A percentile compares a stretch with the other conserved stretches of the same genome.
Evolutionary conservation across 345 rosid genomes (phyloP).

Genomic region (Toxicodendron radicans): DNA sequence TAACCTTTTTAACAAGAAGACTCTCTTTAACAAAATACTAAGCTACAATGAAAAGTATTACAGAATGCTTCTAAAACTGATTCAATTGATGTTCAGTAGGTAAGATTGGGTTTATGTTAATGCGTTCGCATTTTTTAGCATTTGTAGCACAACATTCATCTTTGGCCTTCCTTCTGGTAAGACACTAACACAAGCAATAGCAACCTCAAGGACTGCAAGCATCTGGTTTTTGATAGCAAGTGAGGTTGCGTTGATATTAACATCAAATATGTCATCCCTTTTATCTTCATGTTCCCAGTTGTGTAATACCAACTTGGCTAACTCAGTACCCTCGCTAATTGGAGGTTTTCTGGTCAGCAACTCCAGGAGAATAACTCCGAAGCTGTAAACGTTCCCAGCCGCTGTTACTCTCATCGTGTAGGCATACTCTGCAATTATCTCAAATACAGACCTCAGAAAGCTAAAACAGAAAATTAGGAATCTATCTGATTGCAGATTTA

Average conservation of each 20-base stretch:
- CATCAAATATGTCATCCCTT: conserved; percentile 66
- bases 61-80: too few species aligned
- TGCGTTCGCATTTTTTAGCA: conserved; percentile 34
- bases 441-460: background rate
- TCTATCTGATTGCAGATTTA: too few species aligned
- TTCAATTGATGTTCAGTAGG: too few species aligned
- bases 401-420: conserved; percentile 80
- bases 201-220: conserved; percentile 71
- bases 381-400: conserved; percentile 77
- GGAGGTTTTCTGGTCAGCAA: conserved; percentile 79
- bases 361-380: conserved; percentile 76
- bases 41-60: too few species aligned
- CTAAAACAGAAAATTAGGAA: background rate
- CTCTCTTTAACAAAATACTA: too few species aligned
- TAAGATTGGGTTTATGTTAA: too few species aligned
- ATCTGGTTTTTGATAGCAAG: conserved; percentile 57
- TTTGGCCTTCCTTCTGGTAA: conserved; percentile 72
- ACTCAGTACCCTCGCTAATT: conserved; percentile 65
- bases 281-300: conserved; percentile 45
- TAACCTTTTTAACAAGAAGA: too few species aligned
- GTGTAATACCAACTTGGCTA: conserved; percentile 75
- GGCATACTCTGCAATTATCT: conserved; percentile 71
- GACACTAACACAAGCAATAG: conserved; percentile 65
- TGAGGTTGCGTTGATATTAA: conserved; percentile 60
- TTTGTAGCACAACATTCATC: conserved; percentile 69